Evolutionary conservation across 495 filamentous ascomycete species (phyloP).

Genomic region (Oleoguttula mirabilis): DNA sequence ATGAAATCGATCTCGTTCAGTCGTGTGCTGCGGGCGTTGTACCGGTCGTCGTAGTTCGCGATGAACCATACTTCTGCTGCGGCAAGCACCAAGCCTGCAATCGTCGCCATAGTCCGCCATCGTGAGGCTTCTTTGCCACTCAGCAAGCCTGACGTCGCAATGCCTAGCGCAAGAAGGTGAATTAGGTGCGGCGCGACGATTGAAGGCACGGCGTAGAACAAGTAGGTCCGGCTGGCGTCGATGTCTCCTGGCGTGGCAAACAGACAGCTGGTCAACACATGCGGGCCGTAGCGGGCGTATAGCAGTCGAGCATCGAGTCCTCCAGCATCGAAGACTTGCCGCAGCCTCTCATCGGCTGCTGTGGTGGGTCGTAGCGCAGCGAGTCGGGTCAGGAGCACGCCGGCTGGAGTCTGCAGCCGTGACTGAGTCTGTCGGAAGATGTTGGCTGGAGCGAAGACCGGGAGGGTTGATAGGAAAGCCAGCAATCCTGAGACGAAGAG

Average conservation of each 20-base stretch:
- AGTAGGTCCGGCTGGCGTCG: conserved; percentile 42
- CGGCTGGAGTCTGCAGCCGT: conserved; percentile 69
- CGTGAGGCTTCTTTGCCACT: conserved; percentile 43
- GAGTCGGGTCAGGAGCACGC: conserved; percentile 77
- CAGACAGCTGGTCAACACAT: conserved; percentile 55
- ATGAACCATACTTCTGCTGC: conserved; percentile 52
- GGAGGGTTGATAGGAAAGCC: conserved; percentile 58
- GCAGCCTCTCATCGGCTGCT: conserved; percentile 38
- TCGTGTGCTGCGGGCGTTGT: conserved; percentile 45
- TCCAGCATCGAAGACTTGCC: conserved; percentile 26
- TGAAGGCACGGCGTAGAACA: conserved; percentile 69
- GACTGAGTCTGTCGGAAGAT: conserved; percentile 68
- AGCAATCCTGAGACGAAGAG: conserved; percentile 62
- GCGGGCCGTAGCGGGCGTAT: conserved; percentile 72
- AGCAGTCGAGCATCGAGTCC: conserved; percentile 61
- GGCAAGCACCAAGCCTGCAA: conserved; percentile 49
- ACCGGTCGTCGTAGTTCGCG: conserved; percentile 46
- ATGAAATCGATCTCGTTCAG: conserved; percentile 50
- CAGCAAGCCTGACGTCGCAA: conserved; percentile 46
- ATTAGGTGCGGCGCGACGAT: conserved; percentile 64
- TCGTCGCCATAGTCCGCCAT: conserved; percentile 60
- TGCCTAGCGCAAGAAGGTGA: conserved; percentile 56
- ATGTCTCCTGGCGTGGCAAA: conserved; percentile 72
- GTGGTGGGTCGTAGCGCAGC: conserved; percentile 53
- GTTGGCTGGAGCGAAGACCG: conserved; percentile 61